Percentiles rank a stretch among this genome's conserved stretches.
These are phyloP conservation scores for Phytophthora uliginosa DNA, from an alignment of 352 stramenopile species.

Conservation along the genomic window DNA sequence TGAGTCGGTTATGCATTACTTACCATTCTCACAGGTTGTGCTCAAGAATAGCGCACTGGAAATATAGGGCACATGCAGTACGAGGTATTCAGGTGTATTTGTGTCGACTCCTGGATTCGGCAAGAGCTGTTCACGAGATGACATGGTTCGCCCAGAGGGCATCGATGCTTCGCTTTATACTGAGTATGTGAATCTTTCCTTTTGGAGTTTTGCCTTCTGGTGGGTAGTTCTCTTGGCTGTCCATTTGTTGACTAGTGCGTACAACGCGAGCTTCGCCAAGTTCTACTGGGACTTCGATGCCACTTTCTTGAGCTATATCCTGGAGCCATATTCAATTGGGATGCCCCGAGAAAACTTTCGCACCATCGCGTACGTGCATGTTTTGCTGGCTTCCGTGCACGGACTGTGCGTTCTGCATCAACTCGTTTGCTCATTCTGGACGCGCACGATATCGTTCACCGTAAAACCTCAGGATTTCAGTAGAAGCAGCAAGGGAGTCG, in stretches of 20 bases:
- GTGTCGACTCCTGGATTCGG: neutral
- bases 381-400: constrained; percentile 29
- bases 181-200: constrained; percentile 18
- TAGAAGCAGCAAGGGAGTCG: neutral
- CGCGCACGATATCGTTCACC: constrained; percentile 6
- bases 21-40: too few species aligned
- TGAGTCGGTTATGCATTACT: too few species aligned
- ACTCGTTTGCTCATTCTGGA: constrained; percentile 14
- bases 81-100: too few species aligned
- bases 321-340: constrained; percentile 37
- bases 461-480: neutral
- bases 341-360: constrained; percentile 31
- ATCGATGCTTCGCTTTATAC: neutral
- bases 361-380: constrained; percentile 31
- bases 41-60: neutral
- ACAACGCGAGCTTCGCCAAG: constrained; percentile 29
- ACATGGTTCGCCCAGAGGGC: neutral
- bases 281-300: constrained; percentile 37
- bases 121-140: neutral
- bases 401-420: constrained; percentile 17
- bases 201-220: constrained; percentile 28
- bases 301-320: constrained; percentile 25
- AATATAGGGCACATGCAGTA: neutral
- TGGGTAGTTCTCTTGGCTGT: constrained; percentile 31
- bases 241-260: constrained; percentile 14